Percentiles rank a stretch among this genome's conserved stretches.
Conservation (phyloP, 2,329 filamentous ascomycete species). For the Beauveria medogensis region DNA sequence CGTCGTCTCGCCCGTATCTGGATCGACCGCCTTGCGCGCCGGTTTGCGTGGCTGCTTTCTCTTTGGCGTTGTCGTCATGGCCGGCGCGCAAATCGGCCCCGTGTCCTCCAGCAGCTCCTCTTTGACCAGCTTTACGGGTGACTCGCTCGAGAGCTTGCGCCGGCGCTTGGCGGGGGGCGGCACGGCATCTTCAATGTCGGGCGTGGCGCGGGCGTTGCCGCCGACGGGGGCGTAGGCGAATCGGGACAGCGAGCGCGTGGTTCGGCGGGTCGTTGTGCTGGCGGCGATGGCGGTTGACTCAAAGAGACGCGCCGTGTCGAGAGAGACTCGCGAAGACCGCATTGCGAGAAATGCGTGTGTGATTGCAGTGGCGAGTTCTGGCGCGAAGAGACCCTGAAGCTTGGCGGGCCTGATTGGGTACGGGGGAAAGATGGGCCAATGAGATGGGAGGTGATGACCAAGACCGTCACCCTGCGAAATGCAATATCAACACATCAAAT, state of each 20-base stretch:
- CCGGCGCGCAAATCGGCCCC: constrained; percentile 14
- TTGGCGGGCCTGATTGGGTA: too few relatives aligned
- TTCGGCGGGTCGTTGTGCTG: constrained; percentile 31
- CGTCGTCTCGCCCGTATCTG: constrained; percentile 30
- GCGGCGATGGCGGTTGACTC: constrained; percentile 23
- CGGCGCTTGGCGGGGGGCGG: constrained; percentile 24
- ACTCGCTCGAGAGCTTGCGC: constrained; percentile 18
- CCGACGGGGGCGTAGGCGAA: constrained; percentile 31
- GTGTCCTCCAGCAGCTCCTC: constrained; percentile 8
- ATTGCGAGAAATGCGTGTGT: constrained; percentile 25
- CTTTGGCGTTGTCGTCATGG: constrained; percentile 32
- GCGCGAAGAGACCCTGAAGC: too few relatives aligned
- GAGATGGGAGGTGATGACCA: too few relatives aligned
- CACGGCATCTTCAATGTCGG: constrained; percentile 52
- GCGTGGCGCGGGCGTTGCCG: constrained; percentile 18
- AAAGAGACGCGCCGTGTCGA: constrained; percentile 50
- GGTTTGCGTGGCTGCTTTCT: constrained; percentile 33
- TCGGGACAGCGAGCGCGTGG: constrained; percentile 41
- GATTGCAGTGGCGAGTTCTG: background rate
- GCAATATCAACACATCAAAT: too few relatives aligned
- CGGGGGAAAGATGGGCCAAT: too few relatives aligned
- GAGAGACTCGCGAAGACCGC: constrained; percentile 50
- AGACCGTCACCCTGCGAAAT: too few relatives aligned
- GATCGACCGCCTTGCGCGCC: constrained; percentile 35
- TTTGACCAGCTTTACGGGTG: constrained; percentile 15